Evolutionary conservation across 495 filamentous ascomycete species (phyloP), one percentile per base, ranked within the genome.

Genomic region (Pseudoneurospora amorphoporcata): DNA sequence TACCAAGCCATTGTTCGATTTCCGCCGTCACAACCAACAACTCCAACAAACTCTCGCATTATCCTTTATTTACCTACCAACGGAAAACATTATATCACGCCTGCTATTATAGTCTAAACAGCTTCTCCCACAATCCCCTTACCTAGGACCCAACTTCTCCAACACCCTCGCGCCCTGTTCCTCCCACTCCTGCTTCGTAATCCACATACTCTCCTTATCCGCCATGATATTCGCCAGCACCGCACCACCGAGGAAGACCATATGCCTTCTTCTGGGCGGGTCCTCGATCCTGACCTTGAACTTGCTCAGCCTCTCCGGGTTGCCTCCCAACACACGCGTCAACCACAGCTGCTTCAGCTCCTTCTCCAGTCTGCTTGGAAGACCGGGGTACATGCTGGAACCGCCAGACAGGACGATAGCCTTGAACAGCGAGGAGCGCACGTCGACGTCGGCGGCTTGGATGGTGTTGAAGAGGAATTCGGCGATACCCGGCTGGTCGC

Each of bases 281-380:
- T 99, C 95, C 79, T 99, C 96, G 82, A 99, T 98, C 79, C 95
- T 90, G 43, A 98, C 94, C 88, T 98, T 98, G 87, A 99, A 98
- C 90, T 98, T 99, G 83, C 88, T 94, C 75, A 99, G 82, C 75
- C 95, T 87, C 82, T 97, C 94, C 16, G 95, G 94, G 80, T 99
- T 91, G 35, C 94, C 94, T 32, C 89, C 86, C 75, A 98, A 84
- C 45, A 98, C 94, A 73, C 91, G 90, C 14, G 95, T 98, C 71
- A 99, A 88, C 96, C 96, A 98, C 77, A 99, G 81, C 84, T 99
- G 95, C 86, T 98, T 98, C 74, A 99, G 83, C 83, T 99, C 95
- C 86, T 98, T 98, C 86, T 99, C 95, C 80, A 99, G 84, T 69
- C 95, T 88, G 58, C 92, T 95, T 16, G 95, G 96, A 70, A 99